Percentiles rank a stretch among this genome's conserved stretches.
Evolutionary conservation across 1,284 basidiomycete species (phyloP).

Genomic region (Polyporus tsugae): DNA sequence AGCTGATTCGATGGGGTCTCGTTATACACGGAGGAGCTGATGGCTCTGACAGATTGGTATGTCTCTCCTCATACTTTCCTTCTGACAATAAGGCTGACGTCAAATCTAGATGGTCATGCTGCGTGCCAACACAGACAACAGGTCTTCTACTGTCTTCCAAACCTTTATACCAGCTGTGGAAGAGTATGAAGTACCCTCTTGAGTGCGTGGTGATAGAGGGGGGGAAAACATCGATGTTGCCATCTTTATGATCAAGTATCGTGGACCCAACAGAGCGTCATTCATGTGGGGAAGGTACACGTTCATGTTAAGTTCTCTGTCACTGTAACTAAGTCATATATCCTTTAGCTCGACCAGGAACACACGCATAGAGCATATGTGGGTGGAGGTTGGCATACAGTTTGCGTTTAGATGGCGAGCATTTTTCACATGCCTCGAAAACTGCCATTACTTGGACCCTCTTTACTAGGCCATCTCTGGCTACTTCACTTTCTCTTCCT

Average conservation of each 20-base stretch:
- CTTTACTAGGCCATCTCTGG: slow-evolving; percentile 49
- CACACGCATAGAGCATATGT: slow-evolving; percentile 44
- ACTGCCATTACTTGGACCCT: slow-evolving; percentile 44
- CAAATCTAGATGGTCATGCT: no score
- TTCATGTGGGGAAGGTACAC: slow-evolving; percentile 29
- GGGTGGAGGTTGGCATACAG: slow-evolving; percentile 51
- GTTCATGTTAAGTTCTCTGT: slow-evolving; percentile 3
- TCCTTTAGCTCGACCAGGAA: slow-evolving; percentile 37
- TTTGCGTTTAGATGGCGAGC: slow-evolving; percentile 48
- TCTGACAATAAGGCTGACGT: no score
- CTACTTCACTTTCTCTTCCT: slow-evolving; percentile 53
- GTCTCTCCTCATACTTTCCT: no score
- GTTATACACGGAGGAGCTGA: slow-evolving; percentile 59
- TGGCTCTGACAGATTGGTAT: slow-evolving; percentile 42
- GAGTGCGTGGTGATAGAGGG: slow-evolving; percentile 40
- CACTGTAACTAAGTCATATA: no score
- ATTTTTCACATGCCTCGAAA: slow-evolving; percentile 49
- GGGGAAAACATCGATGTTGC: slow-evolving; percentile 42
- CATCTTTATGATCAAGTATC: slow-evolving; percentile 35
- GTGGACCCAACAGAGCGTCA: slow-evolving; percentile 33
- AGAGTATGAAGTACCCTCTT: background rate
- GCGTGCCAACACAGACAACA: no score
- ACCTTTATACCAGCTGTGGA: no score
- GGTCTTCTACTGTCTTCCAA: no score
- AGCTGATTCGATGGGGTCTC: slow-evolving; percentile 57